Evolutionary conservation across 2,329 filamentous ascomycete genomes (phyloP).

Genomic region (Colletotrichum eleusines): DNA sequence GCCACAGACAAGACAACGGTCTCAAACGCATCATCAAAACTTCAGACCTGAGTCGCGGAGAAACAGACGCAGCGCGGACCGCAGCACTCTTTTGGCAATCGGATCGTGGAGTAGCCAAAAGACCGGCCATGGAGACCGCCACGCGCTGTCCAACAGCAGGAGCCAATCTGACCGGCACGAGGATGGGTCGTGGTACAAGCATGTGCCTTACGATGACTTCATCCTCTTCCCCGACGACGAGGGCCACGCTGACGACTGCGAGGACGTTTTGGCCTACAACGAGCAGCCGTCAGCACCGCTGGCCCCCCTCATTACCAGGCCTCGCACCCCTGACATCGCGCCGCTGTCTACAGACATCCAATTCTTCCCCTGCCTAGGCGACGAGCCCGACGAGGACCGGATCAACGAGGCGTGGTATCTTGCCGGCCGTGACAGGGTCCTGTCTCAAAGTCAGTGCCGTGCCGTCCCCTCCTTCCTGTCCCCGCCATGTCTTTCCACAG

Average conservation of each 20-base stretch:
- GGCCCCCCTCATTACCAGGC: slow-evolving; percentile 32
- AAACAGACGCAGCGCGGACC: slow-evolving; percentile 2
- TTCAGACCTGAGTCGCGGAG: neutral
- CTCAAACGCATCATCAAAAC: neutral
- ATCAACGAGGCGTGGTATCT: slow-evolving; percentile 40
- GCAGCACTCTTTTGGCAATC: slow-evolving; percentile 21
- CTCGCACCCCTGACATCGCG: slow-evolving; percentile 37
- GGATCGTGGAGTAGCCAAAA: slow-evolving; percentile 27
- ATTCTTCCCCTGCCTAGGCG: slow-evolving; percentile 39
- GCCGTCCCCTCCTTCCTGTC: too few species aligned
- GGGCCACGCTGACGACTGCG: neutral
- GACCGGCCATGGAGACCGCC: neutral
- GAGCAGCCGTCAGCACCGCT: slow-evolving; percentile 15
- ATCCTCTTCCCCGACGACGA: slow-evolving; percentile 22
- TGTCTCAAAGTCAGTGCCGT: slow-evolving; percentile 32
- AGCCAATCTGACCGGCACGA: neutral
- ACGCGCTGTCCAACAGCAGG: neutral
- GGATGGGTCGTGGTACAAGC: neutral
- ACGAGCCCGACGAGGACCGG: slow-evolving; percentile 33
- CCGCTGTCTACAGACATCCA: slow-evolving; percentile 38
- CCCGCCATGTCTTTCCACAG: neutral
- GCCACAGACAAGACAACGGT: neutral
- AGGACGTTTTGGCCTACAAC: neutral
- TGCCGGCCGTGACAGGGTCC: slow-evolving; percentile 21
- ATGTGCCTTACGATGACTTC: slow-evolving; percentile 22